Base-by-base conservation (phyloP, 257 asterid genomes). In the Plantago elongata region DNA sequence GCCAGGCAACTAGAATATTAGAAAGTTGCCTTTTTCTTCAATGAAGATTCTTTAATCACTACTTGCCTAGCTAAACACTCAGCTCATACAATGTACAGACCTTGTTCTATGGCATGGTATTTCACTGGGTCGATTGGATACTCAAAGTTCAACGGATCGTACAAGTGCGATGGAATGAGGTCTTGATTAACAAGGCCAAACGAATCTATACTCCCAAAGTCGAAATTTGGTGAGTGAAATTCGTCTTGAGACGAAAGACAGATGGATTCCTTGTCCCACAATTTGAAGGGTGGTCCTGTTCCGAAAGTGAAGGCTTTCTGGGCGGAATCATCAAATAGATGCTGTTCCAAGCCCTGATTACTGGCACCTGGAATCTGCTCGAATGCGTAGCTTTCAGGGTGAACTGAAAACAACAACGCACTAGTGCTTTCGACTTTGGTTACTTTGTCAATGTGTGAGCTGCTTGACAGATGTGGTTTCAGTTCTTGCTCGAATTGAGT, bases 21-120 rank as follows among this genome's bases (percentile, higher is more conserved):
- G 56, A 50, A 70, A 64, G 59, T 57, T 29, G 45, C 66, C 45
- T 72, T 63, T 64, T 69, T 67, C 65, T 74, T 72, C 63, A 16
- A 29, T 62, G 47, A 61, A 68, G 59, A 60, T 43, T 48, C 48
- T 63, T 69, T 54, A 65, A 45, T 22, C 48, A 65, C 62, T 44
- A 55, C 18, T 30, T 9, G 64, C 54, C 44, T 54, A 5, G 17
- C 65, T 29, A 68, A 57, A 18, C 29, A 27, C 57, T 52, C 16
- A n/a, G 52, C 57, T 87, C 77, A 79, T 71, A 75, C 76, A 64
- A 82, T 84, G 62, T 62, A 87, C 43, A 90, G 74, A 70, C 96
- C 92, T 71, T 85, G 90, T 56, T 76, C 88, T 64, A 87, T 78
- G 52, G 82, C 88, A 69, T 84, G 78, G 70, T 82, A 83, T 37